These are phyloP conservation scores for Buddleja alternifolia DNA, from an alignment of 257 asterid species.

Conservation along the genomic window DNA sequence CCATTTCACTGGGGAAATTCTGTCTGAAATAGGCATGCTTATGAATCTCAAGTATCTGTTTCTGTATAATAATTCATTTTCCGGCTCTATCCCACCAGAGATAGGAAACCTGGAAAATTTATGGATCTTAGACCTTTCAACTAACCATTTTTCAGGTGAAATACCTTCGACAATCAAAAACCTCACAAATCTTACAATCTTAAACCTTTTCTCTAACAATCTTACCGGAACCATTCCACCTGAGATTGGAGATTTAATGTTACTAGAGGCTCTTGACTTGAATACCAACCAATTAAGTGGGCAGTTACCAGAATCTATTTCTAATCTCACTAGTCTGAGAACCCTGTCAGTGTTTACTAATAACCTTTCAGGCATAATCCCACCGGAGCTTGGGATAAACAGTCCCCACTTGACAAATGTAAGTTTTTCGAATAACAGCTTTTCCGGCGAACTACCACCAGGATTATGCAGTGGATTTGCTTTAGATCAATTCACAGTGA, in stretches of 20 bases:
- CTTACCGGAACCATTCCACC: constrained; percentile 67
- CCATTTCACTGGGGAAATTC: constrained; percentile 56
- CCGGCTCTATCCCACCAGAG: constrained; percentile 61
- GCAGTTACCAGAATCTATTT: constrained; percentile 57
- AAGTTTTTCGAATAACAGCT: constrained; percentile 62
- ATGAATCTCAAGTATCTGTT: constrained; percentile 43
- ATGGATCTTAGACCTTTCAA: constrained; percentile 42
- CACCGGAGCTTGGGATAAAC: constrained; percentile 58
- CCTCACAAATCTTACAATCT: constrained; percentile 43
- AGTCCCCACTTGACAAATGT: constrained; percentile 43
- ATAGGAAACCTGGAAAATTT: constrained; percentile 55
- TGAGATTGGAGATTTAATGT: constrained; percentile 50
- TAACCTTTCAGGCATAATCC: constrained; percentile 60
- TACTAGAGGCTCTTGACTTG: constrained; percentile 44
- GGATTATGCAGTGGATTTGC: constrained; percentile 60
- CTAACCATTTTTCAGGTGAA: constrained; percentile 58
- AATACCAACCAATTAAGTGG: constrained; percentile 60
- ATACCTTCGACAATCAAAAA: constrained; percentile 63
- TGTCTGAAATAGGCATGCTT: constrained; percentile 59
- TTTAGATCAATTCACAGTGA: constrained; percentile 51
- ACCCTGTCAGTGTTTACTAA: constrained; percentile 47
- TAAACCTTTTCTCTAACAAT: constrained; percentile 59
- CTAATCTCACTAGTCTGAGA: constrained; percentile 46
- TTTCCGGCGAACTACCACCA: constrained; percentile 73
- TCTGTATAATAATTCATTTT: constrained; percentile 50